phyloP scores from a whole-genome alignment of 83 land plant genomes.

The Diphasiastrum complanatum region DNA sequence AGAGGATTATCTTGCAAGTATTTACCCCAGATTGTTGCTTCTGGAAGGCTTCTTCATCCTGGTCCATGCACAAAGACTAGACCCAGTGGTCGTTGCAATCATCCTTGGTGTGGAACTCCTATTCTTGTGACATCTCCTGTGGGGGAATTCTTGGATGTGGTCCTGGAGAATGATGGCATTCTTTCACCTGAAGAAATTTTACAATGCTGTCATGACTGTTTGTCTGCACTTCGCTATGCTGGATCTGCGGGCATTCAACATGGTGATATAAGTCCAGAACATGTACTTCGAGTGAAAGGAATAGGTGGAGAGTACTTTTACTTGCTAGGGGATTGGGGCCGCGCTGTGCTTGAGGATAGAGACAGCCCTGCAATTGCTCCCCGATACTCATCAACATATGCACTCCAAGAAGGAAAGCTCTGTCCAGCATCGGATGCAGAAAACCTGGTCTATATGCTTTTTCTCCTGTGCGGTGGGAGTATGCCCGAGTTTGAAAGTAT shows the following conservation, averaged over 20 bases:
- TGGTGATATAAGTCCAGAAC: slow-evolving; percentile 86
- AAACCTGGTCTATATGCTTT: slow-evolving; percentile 82
- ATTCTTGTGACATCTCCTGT: slow-evolving; percentile 81
- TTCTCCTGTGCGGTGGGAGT: slow-evolving; percentile 60
- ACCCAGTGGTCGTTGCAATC: slow-evolving; percentile 72
- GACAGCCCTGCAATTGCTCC: slow-evolving; percentile 85
- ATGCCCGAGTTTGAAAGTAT: slow-evolving; percentile 76
- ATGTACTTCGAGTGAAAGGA: slow-evolving; percentile 63
- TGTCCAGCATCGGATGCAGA: slow-evolving; percentile 96
- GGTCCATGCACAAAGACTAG: slow-evolving; percentile 67
- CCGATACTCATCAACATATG: slow-evolving; percentile 84
- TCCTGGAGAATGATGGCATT: slow-evolving; percentile 48
- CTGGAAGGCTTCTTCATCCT: slow-evolving; percentile 81
- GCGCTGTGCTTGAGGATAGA: slow-evolving; percentile 85
- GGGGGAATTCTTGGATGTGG: slow-evolving; percentile 60
- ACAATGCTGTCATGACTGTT: slow-evolving; percentile 79
- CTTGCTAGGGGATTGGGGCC: slow-evolving; percentile 90
- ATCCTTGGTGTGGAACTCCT: slow-evolving; percentile 98
- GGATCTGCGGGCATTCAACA: slow-evolving; percentile 73
- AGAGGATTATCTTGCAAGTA: slow-evolving; percentile 78
- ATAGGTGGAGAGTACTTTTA: slow-evolving; percentile 58
- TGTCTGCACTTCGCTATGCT: slow-evolving; percentile 69
- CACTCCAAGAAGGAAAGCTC: slow-evolving; percentile 90
- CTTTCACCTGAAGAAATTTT: slow-evolving; percentile 80
- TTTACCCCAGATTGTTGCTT: slow-evolving; percentile 71